Evolutionary conservation across 106 monocot species (phyloP).

Genomic region (Dioscorea dumetorum): DNA sequence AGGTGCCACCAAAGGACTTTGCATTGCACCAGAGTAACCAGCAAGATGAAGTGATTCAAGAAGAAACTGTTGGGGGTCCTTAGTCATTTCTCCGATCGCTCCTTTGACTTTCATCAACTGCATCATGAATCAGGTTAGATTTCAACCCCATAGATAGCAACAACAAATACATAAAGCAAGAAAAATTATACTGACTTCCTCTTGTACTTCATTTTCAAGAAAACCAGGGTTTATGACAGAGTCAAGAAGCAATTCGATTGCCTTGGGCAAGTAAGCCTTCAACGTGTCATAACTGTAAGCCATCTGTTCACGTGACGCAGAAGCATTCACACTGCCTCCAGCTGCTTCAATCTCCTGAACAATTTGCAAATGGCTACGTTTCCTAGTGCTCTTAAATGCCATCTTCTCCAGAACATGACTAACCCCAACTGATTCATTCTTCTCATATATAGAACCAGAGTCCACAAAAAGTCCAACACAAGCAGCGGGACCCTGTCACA

Average conservation of each 20-base stretch:
- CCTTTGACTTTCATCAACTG: conserved; percentile 48
- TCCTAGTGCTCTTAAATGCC: conserved; percentile 75
- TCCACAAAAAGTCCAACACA: conserved; percentile 73
- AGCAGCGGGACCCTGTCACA: conserved; percentile 63
- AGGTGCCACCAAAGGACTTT: conserved; percentile 54
- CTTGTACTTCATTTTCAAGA: conserved; percentile 58
- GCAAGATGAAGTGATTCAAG: conserved; percentile 53
- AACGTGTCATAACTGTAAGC: conserved; percentile 65
- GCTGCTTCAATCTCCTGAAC: conserved; percentile 55
- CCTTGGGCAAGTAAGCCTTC: conserved; percentile 45
- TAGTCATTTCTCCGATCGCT: conserved; percentile 42
- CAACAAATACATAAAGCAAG: not conserved
- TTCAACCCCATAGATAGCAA: not conserved
- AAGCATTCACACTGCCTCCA: conserved; percentile 61
- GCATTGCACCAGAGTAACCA: conserved; percentile 66
- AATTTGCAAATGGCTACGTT: conserved; percentile 42
- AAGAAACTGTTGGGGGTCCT: conserved; percentile 65
- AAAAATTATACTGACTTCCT: conserved; percentile 45
- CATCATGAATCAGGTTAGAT: conserved; percentile 3
- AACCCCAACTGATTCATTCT: conserved; percentile 27
- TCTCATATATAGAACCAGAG: conserved; percentile 79
- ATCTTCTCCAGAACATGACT: conserved; percentile 62
- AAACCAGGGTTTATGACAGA: conserved; percentile 71
- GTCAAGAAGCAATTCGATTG: conserved; percentile 64
- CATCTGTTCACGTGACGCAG: conserved; percentile 80